These are phyloP conservation scores for Citrullus mucosospermus DNA, from an alignment of 306 rosid genomes.

Conservation along the genomic window DNA sequence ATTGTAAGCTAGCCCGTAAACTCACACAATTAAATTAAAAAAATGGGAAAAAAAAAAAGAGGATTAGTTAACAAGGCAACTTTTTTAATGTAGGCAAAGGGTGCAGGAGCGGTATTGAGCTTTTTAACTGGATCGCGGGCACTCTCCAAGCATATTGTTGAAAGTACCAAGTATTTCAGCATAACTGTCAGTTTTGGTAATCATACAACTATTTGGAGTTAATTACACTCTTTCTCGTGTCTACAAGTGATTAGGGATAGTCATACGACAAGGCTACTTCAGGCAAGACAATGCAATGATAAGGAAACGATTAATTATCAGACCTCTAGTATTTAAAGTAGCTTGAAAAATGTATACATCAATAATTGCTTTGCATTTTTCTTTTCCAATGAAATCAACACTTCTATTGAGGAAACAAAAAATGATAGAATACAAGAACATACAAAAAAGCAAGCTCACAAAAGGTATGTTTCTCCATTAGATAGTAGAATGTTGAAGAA, in stretches of 20 bases:
- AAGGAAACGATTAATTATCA: not conserved
- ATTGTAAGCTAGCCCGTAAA: not conserved
- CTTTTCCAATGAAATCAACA: too few relatives aligned
- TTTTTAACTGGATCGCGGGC: conserved; percentile 73
- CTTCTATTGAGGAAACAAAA: too few relatives aligned
- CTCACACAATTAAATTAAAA: not conserved
- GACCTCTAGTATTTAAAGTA: not conserved
- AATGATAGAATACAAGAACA: too few relatives aligned
- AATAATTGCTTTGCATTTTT: not conserved
- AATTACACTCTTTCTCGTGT: not conserved
- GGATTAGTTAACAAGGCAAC: not conserved
- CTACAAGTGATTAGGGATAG: not conserved
- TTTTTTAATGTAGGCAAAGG: conserved; percentile 47
- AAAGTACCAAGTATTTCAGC: conserved; percentile 79
- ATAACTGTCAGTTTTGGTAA: conserved; percentile 91
- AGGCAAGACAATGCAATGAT: not conserved
- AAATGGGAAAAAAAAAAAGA: not conserved
- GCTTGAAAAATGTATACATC: not conserved
- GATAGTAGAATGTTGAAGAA: not conserved
- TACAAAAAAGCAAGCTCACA: too few relatives aligned
- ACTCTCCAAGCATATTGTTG: conserved; percentile 82
- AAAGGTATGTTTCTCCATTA: not conserved
- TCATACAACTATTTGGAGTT: not conserved
- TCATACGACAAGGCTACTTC: not conserved
- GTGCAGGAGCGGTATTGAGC: conserved; percentile 90